Conservation (phyloP, 1,139 yeast genomes). For the Kodamaea sp. region DNA sequence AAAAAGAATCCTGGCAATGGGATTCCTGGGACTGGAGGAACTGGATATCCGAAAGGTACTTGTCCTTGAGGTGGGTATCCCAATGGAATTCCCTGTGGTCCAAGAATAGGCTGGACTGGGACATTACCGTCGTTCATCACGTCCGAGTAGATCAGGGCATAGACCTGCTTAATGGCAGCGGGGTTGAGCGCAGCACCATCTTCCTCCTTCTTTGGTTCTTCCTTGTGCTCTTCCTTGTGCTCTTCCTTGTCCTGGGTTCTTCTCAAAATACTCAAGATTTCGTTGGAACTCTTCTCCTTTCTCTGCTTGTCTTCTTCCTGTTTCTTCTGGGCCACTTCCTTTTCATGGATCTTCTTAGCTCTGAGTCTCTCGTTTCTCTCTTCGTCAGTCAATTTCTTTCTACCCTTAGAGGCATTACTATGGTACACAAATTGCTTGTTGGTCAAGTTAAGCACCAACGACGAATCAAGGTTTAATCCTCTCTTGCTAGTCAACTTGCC, state of each 20-base stretch:
- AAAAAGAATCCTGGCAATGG: constrained; percentile 14
- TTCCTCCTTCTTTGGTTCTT: constrained; percentile 28
- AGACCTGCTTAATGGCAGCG: constrained; percentile 48
- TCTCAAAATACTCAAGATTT: constrained; percentile 28
- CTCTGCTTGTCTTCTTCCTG: constrained; percentile 10
- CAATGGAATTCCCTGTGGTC: constrained; percentile 14
- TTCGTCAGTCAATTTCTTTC: constrained; percentile 33
- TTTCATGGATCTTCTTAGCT: constrained; percentile 21
- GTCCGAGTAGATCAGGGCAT: constrained; percentile 49
- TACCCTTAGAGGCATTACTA: constrained; percentile 60
- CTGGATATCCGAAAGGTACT: constrained; percentile 8
- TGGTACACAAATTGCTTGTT: constrained; percentile 75
- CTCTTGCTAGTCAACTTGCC: constrained; percentile 78
- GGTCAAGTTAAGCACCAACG: constrained; percentile 76
- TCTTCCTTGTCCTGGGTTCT: constrained; percentile 21
- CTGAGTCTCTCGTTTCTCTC: constrained; percentile 23
- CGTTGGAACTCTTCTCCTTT: constrained; percentile 21
- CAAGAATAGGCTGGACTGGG: constrained; percentile 10
- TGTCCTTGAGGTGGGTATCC: constrained; percentile 13
- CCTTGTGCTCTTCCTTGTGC: constrained; percentile 16
- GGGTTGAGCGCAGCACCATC: constrained; percentile 30
- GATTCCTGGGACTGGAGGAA: constrained; percentile 26
- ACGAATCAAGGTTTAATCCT: constrained; percentile 81
- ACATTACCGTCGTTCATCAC: constrained; percentile 42
- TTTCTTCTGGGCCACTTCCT: constrained; percentile 24